Conservation (phyloP, 2,329 filamentous ascomycete genomes). For the Cladophialophora exuberans region DNA sequence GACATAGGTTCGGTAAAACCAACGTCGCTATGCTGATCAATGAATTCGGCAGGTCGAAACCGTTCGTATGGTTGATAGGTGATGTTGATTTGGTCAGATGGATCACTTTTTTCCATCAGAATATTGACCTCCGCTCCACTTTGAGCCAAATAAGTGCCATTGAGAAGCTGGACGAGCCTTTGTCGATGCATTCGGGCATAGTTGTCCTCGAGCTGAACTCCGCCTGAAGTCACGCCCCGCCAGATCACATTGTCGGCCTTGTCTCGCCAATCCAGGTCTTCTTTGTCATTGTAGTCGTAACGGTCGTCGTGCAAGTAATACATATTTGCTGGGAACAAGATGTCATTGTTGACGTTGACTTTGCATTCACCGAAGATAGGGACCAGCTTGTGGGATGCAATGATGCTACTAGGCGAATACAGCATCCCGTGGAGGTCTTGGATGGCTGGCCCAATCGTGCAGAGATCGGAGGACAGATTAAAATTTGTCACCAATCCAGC, state of each 20-base stretch:
- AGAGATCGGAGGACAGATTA: slow-evolving; percentile 64
- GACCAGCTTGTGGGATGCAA: slow-evolving; percentile 61
- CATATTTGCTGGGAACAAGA: slow-evolving; percentile 70
- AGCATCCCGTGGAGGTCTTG: slow-evolving; percentile 67
- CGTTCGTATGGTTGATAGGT: slow-evolving; percentile 35
- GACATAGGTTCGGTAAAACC: slow-evolving; percentile 43
- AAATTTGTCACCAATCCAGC: slow-evolving; percentile 66
- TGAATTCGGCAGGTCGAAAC: slow-evolving; percentile 39
- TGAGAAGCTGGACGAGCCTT: slow-evolving; percentile 41
- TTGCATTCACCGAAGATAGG: slow-evolving; percentile 73
- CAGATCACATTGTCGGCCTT: slow-evolving; percentile 63
- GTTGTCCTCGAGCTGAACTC: slow-evolving; percentile 52
- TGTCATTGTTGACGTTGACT: slow-evolving; percentile 70
- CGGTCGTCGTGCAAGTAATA: slow-evolving; percentile 63
- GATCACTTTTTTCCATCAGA: slow-evolving; percentile 34
- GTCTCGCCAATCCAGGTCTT: slow-evolving; percentile 61
- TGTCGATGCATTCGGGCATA: slow-evolving; percentile 45
- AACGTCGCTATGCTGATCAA: slow-evolving; percentile 42
- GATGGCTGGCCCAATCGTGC: slow-evolving; percentile 67
- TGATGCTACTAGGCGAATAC: slow-evolving; percentile 62
- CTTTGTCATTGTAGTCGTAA: slow-evolving; percentile 60
- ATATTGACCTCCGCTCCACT: slow-evolving; percentile 35
- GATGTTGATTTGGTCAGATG: slow-evolving; percentile 21
- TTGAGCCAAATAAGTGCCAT: slow-evolving; percentile 38
- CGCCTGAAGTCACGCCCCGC: slow-evolving; percentile 68